Percentiles rank a stretch among this genome's conserved stretches.
phyloP scores from a whole-genome alignment of 192 early-diverging fungal species.

The Coemansia sp. region DNA sequence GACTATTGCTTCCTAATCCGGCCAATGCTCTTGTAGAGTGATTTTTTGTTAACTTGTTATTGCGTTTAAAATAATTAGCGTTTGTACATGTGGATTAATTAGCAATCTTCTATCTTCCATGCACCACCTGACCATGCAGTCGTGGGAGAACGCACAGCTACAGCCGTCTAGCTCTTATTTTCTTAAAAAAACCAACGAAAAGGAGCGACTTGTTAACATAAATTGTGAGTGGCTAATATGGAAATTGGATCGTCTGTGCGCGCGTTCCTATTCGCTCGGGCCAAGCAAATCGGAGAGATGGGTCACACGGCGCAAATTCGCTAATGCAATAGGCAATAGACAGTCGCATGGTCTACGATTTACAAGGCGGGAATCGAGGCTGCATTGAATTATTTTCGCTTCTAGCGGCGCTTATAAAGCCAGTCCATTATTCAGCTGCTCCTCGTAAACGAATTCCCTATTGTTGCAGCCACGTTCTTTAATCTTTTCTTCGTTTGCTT shows the following conservation, averaged over 20 bases:
- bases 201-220: not conserved
- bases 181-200: not conserved
- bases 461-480: not conserved
- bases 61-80: no score
- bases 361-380: no score
- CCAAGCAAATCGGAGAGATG: not conserved
- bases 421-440: no score
- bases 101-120: not conserved
- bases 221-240: not conserved
- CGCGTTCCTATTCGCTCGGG: not conserved
- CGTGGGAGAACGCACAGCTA: not conserved
- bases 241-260: not conserved
- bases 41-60: no score
- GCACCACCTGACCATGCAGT: not conserved
- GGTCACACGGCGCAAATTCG: not conserved
- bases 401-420: no score
- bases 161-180: not conserved
- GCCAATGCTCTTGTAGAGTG: not conserved
- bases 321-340: no score
- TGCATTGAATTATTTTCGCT: no score
- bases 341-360: no score
- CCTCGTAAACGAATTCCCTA: no score
- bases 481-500: not conserved
- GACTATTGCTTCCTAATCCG: not conserved
- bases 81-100: not conserved